These are phyloP conservation scores for Aphanomyces astaci DNA, from an alignment of 352 stramenopile species.

Conservation along the genomic window DNA sequence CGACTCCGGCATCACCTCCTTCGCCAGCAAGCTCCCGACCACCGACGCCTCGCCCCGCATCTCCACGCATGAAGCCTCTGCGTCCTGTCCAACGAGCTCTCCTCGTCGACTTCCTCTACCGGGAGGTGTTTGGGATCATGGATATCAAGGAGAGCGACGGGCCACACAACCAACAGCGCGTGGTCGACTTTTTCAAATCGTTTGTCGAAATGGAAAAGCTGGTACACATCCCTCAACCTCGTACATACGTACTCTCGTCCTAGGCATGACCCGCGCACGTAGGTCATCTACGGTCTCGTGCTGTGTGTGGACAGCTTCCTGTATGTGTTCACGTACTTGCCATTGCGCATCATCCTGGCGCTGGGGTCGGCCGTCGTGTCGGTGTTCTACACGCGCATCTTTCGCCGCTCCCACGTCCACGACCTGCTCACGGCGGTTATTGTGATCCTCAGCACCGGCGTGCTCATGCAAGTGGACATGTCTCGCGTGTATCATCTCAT, in stretches of 20 bases:
- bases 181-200: conserved; percentile 76
- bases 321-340: conserved; percentile 95
- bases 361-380: conserved; percentile 69
- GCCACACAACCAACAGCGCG: conserved; percentile 58
- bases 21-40: background rate
- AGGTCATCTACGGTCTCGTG: conserved; percentile 89
- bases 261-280: background rate
- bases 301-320: conserved; percentile 96
- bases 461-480: conserved; percentile 89
- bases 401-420: conserved; percentile 84
- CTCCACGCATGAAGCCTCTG: background rate
- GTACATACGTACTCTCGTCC: background rate
- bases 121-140: conserved; percentile 76
- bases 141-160: conserved; percentile 69
- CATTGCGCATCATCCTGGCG: conserved; percentile 82
- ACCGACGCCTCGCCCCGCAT: conserved; percentile 2
- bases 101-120: conserved; percentile 63
- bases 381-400: conserved; percentile 62
- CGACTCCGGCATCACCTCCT: background rate
- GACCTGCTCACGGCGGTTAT: conserved; percentile 87
- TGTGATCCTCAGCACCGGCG: conserved; percentile 59
- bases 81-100: conserved; percentile 8
- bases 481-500: conserved; percentile 98
- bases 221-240: background rate
- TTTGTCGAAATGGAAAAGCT: conserved; percentile 58